Evolutionary conservation across 495 filamentous ascomycete species (phyloP), one percentile per base, ranked within the genome.

Genomic region (Penicillium atrosanguineum): DNA sequence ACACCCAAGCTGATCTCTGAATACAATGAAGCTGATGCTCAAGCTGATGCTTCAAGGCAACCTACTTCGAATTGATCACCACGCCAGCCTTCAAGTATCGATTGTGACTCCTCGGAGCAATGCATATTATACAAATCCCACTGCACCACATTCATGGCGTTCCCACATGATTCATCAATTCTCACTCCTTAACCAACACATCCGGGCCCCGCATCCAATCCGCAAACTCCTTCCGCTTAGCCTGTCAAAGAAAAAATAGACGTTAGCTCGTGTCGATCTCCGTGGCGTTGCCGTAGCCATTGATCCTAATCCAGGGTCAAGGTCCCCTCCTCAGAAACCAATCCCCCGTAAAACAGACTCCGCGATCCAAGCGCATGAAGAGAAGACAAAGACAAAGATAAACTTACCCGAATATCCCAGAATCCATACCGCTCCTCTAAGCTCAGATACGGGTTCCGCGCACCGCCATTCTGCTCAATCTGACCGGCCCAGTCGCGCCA

Each of bases 401-500:
- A 6, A 71, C 81, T 63, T 56, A 90, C 89, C 68, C 83, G 79
- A 55, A 82, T 83, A 75, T 87, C 83, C 66, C 83, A 76, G 61
- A 91, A 92, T 3, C 85, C 83, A 48, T 78, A 76, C 64, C 79
- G 78, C 77, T 74, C 86, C 77, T 80, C 82, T 53, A 85, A 59
- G 21, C 68, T 63, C 28, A 68, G 60, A 55, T 76, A 85, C 42
- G 81, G 80, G 48, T 79, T 77, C 46, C 69, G 56, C 14, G 71
- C 73, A 43, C 72, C 77, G 4, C 79, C 79, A 36, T 91, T 86
- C 50, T 79, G 79, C 73, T 95, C 89, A 54, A 90, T 84, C 70
- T 89, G 81, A 44, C 89, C 88, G 23, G 88, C 88, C 90, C 90
- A 95, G 53, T 87, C 84, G 20, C 83, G 81, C 87, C 88, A 91